Base-by-base conservation (phyloP, 345 rosid species). In the Laguncularia racemosa region DNA sequence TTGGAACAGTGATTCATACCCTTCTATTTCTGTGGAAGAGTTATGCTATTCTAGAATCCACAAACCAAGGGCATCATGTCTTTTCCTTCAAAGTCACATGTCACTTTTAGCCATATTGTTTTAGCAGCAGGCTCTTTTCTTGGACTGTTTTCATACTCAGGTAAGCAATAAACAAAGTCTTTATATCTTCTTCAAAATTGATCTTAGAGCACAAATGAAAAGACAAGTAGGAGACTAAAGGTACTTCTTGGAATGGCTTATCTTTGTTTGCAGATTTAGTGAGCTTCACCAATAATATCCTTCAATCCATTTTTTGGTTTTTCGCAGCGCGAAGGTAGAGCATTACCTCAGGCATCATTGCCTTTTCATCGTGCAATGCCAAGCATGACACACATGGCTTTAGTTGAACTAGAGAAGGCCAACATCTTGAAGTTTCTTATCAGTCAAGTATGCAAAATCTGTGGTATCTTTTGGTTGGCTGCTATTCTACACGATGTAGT, bases 281-380 rank as follows among this genome's bases (percentile, higher is more conserved):
- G 11, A 33, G 40, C 9, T 33, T 9, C 11, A 6, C 40, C 40
- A 33, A 33, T 33, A 33, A 33, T 33, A 46, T 66, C 55, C 10
- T 56, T 57, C 44, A 53, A 55, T 18, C 16, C 57, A 61, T 56
- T 60, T 52, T 44, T 59, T 56, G 59, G 50, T 46, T 76, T 33
- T 33, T 33, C 11, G 65, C 81, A 89, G 97, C 95, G 85, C 12
- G 91, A 93, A 68, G 99, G 97, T 19, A 87, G 79, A 70, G 75
- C 90, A 55, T 71, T 93, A 64, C 99, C 97, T 9, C 84, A 83
- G 75, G 87, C 99, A 61, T 89, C 97, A 17, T 74, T 93, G 49
- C 95, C 96, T 5, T 93, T 89, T 76, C 97, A 93, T 76, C 95
- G 96, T 53, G 99, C 96, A 54, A 85, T 89, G 89, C 97, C 99